Evolutionary conservation across 768 basidiomycete species (phyloP), one percentile per base, ranked within the genome.

Genomic region (Chalciporus piperatus): DNA sequence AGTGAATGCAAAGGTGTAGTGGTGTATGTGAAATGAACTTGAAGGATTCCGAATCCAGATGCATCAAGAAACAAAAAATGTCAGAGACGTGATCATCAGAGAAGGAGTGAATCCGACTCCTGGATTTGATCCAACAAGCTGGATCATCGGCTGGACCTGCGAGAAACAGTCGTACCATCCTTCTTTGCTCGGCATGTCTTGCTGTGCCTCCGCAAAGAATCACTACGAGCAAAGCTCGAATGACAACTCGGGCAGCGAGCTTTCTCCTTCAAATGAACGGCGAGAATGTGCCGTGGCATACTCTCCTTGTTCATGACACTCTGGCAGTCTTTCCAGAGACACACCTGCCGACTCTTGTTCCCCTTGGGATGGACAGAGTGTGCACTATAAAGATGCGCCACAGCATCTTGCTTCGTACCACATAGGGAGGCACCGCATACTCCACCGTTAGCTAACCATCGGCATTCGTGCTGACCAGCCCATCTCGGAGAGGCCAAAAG

Each of bases 151-250:
- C 28, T 30, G 1, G 28, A 30, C n/a, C 17, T 40, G 42, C 30
- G 27, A 35, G 35, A 17, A 6, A 38, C 41, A 22, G 40, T 12
- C 25, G 12, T 8, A 4, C 33, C 17, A 23, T 55, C 49, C 50
- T 6, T 41, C 30, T 5, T 42, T 14, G 6, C 23, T 9, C 4
- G 20, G 44, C 63, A 66, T 9, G 43, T 41, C 44, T 27, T 58
- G 33, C 25, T 47, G 47, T 66, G 65, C 19, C 65, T 63, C 47
- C 58, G 56, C 49, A 66, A 11, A 13, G 65, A 66, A 37, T 66
- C 65, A 10, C 7, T 22, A 7, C 65, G 62, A 12, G 67, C 65
- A 20, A 69, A 66, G 22, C 11, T 16, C 23, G 47, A 47, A 10
- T 47, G 41, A 28, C 67, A 67, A 17, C 11, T n/a, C 1, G 46